These are phyloP conservation scores for Eleusine indica DNA, from an alignment of 176 grass and related monocot species.

Conservation along the genomic window DNA sequence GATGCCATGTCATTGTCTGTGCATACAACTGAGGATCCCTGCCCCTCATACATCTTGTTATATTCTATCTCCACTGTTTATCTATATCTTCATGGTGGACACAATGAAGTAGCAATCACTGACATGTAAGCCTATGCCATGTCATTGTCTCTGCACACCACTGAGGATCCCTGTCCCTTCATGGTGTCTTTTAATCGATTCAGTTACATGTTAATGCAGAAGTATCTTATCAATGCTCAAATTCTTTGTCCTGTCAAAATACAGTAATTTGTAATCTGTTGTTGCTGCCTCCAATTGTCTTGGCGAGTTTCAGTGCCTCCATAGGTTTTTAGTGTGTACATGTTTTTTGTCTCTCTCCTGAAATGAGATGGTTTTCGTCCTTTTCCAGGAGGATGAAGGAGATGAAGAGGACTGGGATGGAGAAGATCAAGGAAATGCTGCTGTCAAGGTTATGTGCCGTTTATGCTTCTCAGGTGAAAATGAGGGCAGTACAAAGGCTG, in stretches of 20 bases:
- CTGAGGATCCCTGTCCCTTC: neutral
- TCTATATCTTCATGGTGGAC: neutral
- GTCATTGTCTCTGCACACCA: neutral
- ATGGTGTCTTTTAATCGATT: conserved; percentile 5
- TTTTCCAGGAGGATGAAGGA: conserved; percentile 53
- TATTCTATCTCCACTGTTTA: neutral
- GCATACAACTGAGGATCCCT: neutral
- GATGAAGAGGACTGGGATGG: conserved; percentile 45
- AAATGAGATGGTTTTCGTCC: conserved; percentile 10
- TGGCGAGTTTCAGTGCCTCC: too few species aligned
- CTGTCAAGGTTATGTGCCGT: conserved; percentile 88
- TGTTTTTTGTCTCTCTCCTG: neutral
- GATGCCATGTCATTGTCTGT: neutral
- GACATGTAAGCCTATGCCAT: neutral
- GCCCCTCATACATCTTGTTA: neutral
- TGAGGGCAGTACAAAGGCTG: conserved; percentile 81
- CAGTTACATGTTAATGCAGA: neutral
- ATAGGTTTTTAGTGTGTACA: conserved; percentile 7
- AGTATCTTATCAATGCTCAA: neutral
- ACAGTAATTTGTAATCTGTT: neutral
- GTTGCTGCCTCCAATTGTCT: neutral
- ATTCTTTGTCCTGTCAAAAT: conserved; percentile 6
- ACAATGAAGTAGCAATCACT: neutral
- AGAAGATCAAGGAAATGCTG: conserved; percentile 64
- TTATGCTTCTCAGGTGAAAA: conserved; percentile 90